Base-by-base conservation (phyloP, 768 basidiomycete species). In the Mycena vulgaris region DNA sequence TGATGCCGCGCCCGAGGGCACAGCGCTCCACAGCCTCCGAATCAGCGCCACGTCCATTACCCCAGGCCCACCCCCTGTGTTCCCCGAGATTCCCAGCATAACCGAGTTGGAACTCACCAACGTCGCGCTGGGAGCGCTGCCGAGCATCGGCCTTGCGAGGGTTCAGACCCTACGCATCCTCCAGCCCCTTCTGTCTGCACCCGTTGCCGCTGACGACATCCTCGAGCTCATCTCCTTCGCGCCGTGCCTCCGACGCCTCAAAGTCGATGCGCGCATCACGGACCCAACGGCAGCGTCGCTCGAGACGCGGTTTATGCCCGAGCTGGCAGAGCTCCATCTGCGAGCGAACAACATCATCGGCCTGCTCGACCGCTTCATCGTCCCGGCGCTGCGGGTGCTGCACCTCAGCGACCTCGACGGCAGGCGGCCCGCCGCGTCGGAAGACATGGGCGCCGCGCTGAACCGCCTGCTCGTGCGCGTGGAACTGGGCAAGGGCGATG, bases 341-440 rank as follows among this genome's bases (percentile, higher is more conserved):
- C 78, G 81, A 2, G 77, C 78, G 16, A 85, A 84, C 70, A 79
- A 81, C 71, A 59, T 83, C 49, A 76, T 80, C 1, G 62, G 75
- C 11, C 58, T 83, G 11, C 79, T 82, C 61, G 73, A 74, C 39
- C 73, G 74, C 27, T 75, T 83, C 51, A 75, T 81, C 57, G 62
- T 79, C 16, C 84, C 83, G 0, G 62, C 75, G 31, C 76, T 83
- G 52, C 73, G 68, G 21, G 63, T 58, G 11, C 75, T 85, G 25
- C 75, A 70, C 56, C 71, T 85, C 39, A 77, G 79, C 51, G 83
- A 83, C 61, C 73, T 84, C 30, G 82, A 84, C 59, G 83, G 81
- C 21, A 79, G 75, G 47, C 73, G 81, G 3, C 37, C 67, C 1
- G 66, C 75, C 7, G 77, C 78, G 19, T 79, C 78, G 9, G 55